Evolutionary conservation across 2,329 filamentous ascomycete genomes (phyloP).

Genomic region (Keithomyces neogunnii): DNA sequence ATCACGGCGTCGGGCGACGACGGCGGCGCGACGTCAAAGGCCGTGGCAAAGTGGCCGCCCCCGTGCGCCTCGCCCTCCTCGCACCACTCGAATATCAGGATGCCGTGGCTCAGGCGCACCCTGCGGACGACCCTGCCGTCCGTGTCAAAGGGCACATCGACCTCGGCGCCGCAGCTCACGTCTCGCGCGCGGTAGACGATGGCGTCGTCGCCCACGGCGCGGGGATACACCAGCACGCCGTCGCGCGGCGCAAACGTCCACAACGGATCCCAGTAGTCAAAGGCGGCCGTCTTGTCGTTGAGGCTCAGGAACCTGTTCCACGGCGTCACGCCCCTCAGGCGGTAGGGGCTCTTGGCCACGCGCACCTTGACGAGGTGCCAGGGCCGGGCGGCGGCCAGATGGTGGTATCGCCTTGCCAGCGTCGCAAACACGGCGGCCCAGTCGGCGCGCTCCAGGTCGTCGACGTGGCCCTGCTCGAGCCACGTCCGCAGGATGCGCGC

Average conservation of each 20-base stretch:
- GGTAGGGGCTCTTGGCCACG: conserved; percentile 11
- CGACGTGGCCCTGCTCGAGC: conserved; percentile 5
- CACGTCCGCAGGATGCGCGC: conserved; percentile 28
- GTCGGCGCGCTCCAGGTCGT: conserved; percentile 14
- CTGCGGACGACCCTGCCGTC: conserved; percentile 42
- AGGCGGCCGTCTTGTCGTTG: conserved; percentile 28
- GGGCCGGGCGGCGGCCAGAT: conserved; percentile 40
- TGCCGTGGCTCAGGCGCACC: conserved; percentile 40
- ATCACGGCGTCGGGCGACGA: neutral
- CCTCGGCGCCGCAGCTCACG: conserved; percentile 33
- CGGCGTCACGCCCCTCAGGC: conserved; percentile 28
- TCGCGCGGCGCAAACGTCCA: conserved; percentile 49
- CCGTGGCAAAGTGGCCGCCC: conserved; percentile 51
- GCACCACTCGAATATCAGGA: conserved; percentile 59
- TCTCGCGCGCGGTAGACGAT: conserved; percentile 38
- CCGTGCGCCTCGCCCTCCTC: conserved; percentile 37
- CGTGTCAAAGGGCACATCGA: conserved; percentile 42
- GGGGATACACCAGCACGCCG: conserved; percentile 46
- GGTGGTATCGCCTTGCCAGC: conserved; percentile 46
- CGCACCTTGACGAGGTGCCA: conserved; percentile 19
- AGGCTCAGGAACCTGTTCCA: conserved; percentile 38
- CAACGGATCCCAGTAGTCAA: conserved; percentile 36
- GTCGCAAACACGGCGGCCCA: conserved; percentile 37
- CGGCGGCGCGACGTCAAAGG: conserved; percentile 37
- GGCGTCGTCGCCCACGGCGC: conserved; percentile 9